phyloP scores from a whole-genome alignment of 164 flowering plant species.

The Magnolia changhungtana region DNA sequence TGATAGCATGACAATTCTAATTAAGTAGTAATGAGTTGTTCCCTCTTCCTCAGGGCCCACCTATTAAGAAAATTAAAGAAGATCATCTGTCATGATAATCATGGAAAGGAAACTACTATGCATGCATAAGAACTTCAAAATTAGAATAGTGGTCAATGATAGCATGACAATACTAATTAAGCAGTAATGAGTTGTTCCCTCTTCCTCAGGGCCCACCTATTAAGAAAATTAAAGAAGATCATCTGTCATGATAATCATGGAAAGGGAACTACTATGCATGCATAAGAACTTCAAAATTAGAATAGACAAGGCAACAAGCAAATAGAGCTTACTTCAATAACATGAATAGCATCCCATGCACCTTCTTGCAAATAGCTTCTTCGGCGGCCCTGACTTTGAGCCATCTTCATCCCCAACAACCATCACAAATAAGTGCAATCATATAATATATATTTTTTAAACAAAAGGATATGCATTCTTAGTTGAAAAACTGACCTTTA shows the following conservation, averaged over 20 bases:
- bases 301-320: neutral
- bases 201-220: constrained; percentile 83
- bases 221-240: constrained; percentile 1
- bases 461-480: neutral
- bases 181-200: constrained; percentile 73
- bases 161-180: constrained; percentile 91
- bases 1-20: constrained; percentile 89
- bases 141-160: constrained; percentile 7
- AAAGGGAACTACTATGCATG: neutral
- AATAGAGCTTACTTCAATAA: constrained; percentile 60
- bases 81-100: neutral
- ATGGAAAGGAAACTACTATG: neutral
- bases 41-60: constrained; percentile 86
- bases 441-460: neutral
- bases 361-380: constrained; percentile 93
- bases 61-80: constrained; percentile 27
- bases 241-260: neutral
- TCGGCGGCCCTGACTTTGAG: constrained; percentile 77
- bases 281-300: neutral
- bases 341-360: constrained; percentile 98
- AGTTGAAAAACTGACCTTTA: constrained; percentile 49
- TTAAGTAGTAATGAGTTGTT: constrained; percentile 71
- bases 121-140: neutral
- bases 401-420: constrained; percentile 60
- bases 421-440: constrained; percentile 6